Base-by-base conservation (phyloP, 2,329 filamentous ascomycete species). In the Geoglossum cookeanum region DNA sequence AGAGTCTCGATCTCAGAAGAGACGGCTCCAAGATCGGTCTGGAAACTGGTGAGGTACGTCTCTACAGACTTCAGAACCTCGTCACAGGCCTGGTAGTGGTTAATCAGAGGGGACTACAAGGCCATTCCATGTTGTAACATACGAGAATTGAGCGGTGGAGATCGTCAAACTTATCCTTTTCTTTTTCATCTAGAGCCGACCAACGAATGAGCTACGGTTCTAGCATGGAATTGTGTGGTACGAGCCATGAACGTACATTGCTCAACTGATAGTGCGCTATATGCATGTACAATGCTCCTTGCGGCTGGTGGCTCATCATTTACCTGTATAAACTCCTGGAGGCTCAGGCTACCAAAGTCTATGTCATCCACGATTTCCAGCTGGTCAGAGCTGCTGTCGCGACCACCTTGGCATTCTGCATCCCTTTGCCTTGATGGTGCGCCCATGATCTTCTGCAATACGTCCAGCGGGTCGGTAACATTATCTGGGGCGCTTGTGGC, bases 1-100 rank as follows among this genome's bases (percentile, higher is more conserved):
- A 98, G 72, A 1, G 83, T 89, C 70, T 98, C 92, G 55, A 98
- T 98, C 67, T 98, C 92, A 5, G 89, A 84, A 1, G 92, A 96
- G 11, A 98, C 92, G 13, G 82, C 80, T 7, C 88, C 91, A 9
- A 98, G 79, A 68, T 98, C 94, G 59, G 89, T 86, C 67, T 94
- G 89, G 67, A 98, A 98, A 68, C 84, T 91, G 42, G 86, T 86
- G 56, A 98, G 76, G 67, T 96, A 97, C 35, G 80, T 83, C 71
- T 98, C 91, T 57, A 98, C 92, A 0, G 90, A 95, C 69, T 83
- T 86, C 51, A 97, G 78, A 55, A 97, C 87, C 67, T 94, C 85
- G 69, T 98, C 92, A 71, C 91, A 98, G 55, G 87, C 86, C 67
- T 76, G 71, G 53, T 63, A 54, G 53, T 45, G 42, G 51, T 54